Evolutionary conservation across 2,329 filamentous ascomycete genomes (phyloP).

Genomic region (Celoporthe dispersa): DNA sequence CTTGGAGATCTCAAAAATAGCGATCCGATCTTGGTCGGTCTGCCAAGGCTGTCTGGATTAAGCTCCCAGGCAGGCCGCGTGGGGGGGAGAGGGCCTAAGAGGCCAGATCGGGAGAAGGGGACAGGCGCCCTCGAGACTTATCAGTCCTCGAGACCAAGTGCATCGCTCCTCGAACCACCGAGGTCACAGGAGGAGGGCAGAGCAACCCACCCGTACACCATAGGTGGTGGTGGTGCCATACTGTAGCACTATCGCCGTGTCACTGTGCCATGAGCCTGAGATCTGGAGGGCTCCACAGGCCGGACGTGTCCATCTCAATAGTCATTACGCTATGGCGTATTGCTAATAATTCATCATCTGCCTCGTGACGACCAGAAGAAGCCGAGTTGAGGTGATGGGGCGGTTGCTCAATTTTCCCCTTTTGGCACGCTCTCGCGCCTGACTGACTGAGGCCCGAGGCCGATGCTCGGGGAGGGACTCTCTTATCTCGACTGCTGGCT

Average conservation of each 20-base stretch:
- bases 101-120: background rate
- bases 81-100: background rate
- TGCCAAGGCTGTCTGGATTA: conserved; percentile 16
- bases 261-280: background rate
- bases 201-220: background rate
- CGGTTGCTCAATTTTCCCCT: background rate
- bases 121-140: conserved; percentile 15
- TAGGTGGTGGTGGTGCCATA: conserved; percentile 4
- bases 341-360: background rate
- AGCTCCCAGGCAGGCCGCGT: conserved; percentile 20
- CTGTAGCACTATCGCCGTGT: background rate
- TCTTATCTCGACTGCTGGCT: background rate
- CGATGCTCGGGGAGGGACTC: background rate
- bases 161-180: conserved; percentile 4
- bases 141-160: background rate
- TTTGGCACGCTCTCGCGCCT: background rate
- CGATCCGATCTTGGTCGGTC: background rate
- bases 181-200: conserved; percentile 9
- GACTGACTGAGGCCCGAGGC: conserved; percentile 1
- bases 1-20: background rate
- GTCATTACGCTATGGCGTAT: conserved; percentile 1
- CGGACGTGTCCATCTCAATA: conserved; percentile 2
- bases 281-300: background rate
- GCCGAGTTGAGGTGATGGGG: background rate
- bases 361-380: conserved; percentile 1